Evolutionary conservation across 495 filamentous ascomycete genomes (phyloP), one percentile per base, ranked within the genome.

Genomic region (Chaetomium fimeti): DNA sequence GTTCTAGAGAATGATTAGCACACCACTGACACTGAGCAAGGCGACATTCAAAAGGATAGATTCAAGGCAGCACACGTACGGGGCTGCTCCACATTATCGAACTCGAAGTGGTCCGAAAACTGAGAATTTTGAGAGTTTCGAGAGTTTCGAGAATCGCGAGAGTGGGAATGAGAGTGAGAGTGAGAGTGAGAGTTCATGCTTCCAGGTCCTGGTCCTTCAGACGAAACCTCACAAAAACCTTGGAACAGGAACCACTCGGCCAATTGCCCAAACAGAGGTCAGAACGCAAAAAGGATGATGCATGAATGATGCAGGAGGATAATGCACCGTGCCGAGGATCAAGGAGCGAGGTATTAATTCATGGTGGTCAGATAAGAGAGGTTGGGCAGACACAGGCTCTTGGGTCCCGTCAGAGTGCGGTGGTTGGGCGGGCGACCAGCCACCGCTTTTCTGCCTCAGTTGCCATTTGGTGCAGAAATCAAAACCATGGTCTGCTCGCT

Each of bases 151-250:
- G 32, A 36, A 36, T 36, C 6, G 32, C 32, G 32, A 36, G 32
- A 11, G 32, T 36, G 32, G 32, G 32, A 36, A 2, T 48, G 45
- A 6, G n/a, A 48, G 45, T 48, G 3, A 4, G n/a, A n/a, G n/a
- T 68, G 64, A 40, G 62, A 29, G 52, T 70, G 65, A 56, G 64
- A 68, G 65, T 65, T 73, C 66, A 71, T 69, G 60, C 62, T 69
- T 36, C 32, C 32, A n/a, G n/a, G 7, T 36, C 32, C 32, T 36
- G n/a, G n/a, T 36, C 32, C 32, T 36, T n/a, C 51, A 54, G 20
- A 54, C 54, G 63, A 40, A n/a, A 18, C 32, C 25, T 7, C 25
- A 59, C 38, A 52, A 45, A 36, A 32, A 32, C 29, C 29, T 3
- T 3, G 29, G 29, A 3, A 58, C 49, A 51, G 29, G 57, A 54